Conservation (phyloP, 495 filamentous ascomycete genomes). For the Glonium stellatum region DNA sequence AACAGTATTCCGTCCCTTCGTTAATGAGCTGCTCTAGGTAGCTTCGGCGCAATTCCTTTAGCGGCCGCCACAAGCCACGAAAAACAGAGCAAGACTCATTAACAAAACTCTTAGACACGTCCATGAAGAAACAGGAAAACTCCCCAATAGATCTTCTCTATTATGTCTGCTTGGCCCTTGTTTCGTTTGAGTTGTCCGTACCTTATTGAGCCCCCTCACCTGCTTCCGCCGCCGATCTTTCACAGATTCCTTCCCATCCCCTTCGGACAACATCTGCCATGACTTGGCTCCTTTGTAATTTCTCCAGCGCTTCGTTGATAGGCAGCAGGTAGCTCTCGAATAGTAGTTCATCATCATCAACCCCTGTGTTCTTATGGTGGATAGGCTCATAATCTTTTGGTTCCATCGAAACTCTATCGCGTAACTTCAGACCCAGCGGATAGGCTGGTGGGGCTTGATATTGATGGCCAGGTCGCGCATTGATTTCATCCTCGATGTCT, state of each 20-base stretch:
- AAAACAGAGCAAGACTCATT: no score
- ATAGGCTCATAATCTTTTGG: conserved; percentile 37
- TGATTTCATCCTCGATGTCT: conserved; percentile 30
- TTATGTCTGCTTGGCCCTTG: neutral
- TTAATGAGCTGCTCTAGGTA: no score
- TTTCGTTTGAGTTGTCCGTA: neutral
- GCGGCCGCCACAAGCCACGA: no score
- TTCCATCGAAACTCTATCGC: conserved; percentile 37
- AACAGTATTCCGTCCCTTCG: no score
- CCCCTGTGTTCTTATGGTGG: conserved; percentile 40
- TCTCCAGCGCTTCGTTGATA: conserved; percentile 38
- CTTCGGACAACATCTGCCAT: conserved; percentile 34
- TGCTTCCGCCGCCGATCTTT: conserved; percentile 11
- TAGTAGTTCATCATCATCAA: conserved; percentile 41
- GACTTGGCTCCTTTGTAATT: conserved; percentile 29
- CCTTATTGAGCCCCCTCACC: neutral
- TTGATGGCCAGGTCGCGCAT: conserved; percentile 8
- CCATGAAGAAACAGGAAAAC: no score
- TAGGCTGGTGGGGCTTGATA: conserved; percentile 32
- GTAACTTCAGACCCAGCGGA: conserved; percentile 33
- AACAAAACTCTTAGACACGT: no score
- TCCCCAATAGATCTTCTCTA: neutral
- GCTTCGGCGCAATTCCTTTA: no score
- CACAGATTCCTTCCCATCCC: conserved; percentile 39
- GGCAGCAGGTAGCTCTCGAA: conserved; percentile 40